These are phyloP conservation scores for Penicillium psychrofluorescens DNA, from an alignment of 495 filamentous ascomycete species.

Conservation along the genomic window DNA sequence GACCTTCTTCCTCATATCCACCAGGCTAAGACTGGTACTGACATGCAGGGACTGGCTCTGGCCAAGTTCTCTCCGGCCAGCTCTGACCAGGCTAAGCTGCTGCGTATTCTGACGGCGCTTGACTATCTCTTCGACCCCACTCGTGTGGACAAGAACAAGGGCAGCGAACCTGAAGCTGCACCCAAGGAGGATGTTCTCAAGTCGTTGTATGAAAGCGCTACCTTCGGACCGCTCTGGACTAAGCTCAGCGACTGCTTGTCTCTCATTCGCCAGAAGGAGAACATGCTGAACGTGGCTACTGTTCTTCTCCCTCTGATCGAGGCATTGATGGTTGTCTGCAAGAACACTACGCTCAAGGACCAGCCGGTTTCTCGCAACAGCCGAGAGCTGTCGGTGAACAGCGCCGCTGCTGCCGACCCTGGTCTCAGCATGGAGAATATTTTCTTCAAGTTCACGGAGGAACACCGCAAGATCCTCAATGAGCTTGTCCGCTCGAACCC, in stretches of 20 bases:
- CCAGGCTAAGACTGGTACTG: constrained; percentile 78
- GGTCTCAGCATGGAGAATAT: constrained; percentile 70
- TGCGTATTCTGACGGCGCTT: constrained; percentile 88
- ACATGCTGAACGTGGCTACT: constrained; percentile 93
- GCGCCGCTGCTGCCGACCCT: constrained; percentile 59
- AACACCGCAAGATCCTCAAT: constrained; percentile 96
- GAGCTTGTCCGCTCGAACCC: constrained; percentile 95
- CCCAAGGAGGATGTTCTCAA: constrained; percentile 72
- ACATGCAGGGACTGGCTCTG: constrained; percentile 89
- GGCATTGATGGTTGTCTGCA: constrained; percentile 97
- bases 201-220: constrained; percentile 80
- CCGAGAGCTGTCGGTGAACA: constrained; percentile 68
- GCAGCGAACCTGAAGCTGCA: constrained; percentile 45
- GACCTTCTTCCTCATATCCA: constrained; percentile 83
- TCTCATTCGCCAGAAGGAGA: constrained; percentile 82
- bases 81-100: constrained; percentile 90
- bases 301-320: constrained; percentile 92
- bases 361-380: constrained; percentile 47
- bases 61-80: constrained; percentile 93
- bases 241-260: constrained; percentile 88
- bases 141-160: constrained; percentile 48
- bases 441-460: constrained; percentile 98
- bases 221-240: constrained; percentile 84
- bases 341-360: constrained; percentile 81
- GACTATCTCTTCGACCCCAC: constrained; percentile 88